These are phyloP conservation scores for Ophiostoma fasciatum DNA, from an alignment of 2,329 filamentous ascomycete genomes.

Conservation along the genomic window DNA sequence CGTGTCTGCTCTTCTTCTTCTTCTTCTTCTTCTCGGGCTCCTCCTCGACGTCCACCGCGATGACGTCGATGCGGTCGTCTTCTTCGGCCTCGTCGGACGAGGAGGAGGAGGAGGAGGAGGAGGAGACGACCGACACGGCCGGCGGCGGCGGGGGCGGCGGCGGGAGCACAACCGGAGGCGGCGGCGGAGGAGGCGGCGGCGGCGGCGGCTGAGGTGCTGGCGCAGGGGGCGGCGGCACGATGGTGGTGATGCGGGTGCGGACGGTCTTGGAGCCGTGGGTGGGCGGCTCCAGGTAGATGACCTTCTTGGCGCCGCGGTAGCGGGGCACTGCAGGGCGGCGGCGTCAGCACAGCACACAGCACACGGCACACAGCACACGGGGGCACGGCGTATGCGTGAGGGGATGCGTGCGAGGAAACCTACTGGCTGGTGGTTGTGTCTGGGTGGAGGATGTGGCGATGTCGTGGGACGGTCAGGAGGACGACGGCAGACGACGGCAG, in stretches of 20 bases:
- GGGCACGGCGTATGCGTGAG: too few species aligned
- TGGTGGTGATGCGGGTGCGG: conserved; percentile 23
- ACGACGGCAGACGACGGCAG: too few species aligned
- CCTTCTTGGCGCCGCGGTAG: conserved; percentile 19
- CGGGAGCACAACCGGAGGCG: conserved; percentile 8
- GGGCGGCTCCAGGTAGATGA: conserved; percentile 26
- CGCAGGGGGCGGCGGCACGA: conserved; percentile 18
- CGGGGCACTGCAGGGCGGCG: conserved; percentile 10
- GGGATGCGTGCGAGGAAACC: too few species aligned
- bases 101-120: too few species aligned
- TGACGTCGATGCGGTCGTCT: too few species aligned
- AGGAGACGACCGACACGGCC: conserved; percentile 10
- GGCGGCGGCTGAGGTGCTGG: conserved; percentile 13
- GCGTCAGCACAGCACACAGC: too few species aligned
- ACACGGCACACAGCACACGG: too few species aligned
- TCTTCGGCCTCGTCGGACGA: conserved; percentile 20
- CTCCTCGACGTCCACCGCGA: too few species aligned
- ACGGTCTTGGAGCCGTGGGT: conserved; percentile 21
- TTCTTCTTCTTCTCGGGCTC: conserved; percentile 4
- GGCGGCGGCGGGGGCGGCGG: conserved; percentile 7
- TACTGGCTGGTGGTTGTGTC: too few species aligned
- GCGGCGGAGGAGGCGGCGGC: conserved; percentile 3
- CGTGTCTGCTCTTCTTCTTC: conserved; percentile 4
- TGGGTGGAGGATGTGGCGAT: too few species aligned
- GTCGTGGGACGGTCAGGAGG: too few species aligned